Evolutionary conservation across 352 stramenopile species (phyloP), one percentile per base, ranked within the genome.

Genomic region (Phytophthora idaei): DNA sequence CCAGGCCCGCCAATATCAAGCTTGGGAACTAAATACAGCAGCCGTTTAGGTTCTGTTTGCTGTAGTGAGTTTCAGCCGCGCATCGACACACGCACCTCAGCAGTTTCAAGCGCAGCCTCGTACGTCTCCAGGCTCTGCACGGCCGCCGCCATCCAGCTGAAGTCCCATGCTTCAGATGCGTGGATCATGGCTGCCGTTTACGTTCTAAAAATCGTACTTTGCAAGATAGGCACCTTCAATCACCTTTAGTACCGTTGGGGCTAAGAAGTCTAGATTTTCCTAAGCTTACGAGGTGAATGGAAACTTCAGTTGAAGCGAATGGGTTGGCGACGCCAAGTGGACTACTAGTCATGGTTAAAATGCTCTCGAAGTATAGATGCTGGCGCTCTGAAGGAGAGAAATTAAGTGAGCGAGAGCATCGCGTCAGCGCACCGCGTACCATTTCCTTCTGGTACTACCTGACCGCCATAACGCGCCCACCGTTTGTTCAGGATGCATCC

Each of bases 71-170:
- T 42, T 1, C 17, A 42, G 36, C 5, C 10, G 12, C 12, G 12
- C 41, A 47, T 47, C 1, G 5, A n/a, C 47, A 29, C 52, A 57
- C 69, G 52, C 15, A 80, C 73, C 73, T 78, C 59, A 8, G 54
- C 51, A 17, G 65, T 76, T 48, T 74, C 50, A 4, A 81, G 66
- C 27, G 63, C 60, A 17, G 66, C 65, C 31, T 69, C 51, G 41
- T 76, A 81, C 36, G 59, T 64, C 57, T 76, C 73, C 10, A 66
- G 41, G 34, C 59, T 78, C 42, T 74, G 58, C 27, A 75, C 44
- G 28, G 57, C 52, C 47, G 60, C 58, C 54, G 39, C 45, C 45
- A 73, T 67, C 59, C 54, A 74, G 49, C 46, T 50, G 10, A 71
- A 69, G 55, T 73, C 65, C 59, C 59, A 77, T 15, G 52, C 28